Conservation (phyloP, 768 basidiomycete species). For the Rossbeevera mucosa region DNA sequence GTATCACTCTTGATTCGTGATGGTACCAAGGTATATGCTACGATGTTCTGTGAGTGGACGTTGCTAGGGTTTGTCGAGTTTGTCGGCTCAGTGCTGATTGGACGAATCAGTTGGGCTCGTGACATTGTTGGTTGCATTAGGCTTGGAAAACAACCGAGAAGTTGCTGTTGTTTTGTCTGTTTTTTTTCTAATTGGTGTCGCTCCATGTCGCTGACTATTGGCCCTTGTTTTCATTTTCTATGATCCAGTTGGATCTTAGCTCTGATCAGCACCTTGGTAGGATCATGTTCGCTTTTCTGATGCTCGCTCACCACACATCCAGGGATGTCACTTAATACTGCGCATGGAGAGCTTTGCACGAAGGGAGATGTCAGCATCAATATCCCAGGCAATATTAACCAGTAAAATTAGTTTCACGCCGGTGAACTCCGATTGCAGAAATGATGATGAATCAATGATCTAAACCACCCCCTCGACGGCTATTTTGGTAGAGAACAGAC, state of each 20-base stretch:
- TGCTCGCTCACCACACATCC: not conserved
- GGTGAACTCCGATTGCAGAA: not conserved
- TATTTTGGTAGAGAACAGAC: not conserved
- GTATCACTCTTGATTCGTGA: constrained; percentile 21
- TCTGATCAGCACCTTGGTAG: constrained; percentile 12
- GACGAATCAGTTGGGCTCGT: not conserved
- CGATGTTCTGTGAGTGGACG: constrained; percentile 6
- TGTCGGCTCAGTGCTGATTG: not conserved
- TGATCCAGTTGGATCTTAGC: constrained; percentile 13
- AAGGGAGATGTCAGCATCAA: not conserved
- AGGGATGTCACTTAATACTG: constrained; percentile 26
- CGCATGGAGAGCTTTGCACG: constrained; percentile 21
- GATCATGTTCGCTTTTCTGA: not conserved
- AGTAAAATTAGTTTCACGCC: constrained; percentile 5
- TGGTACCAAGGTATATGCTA: constrained; percentile 8
- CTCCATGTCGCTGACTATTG: constrained; percentile 2
- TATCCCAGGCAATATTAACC: constrained; percentile 5
- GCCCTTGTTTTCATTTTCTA: not conserved
- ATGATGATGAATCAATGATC: no score
- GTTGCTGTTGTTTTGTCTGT: constrained; percentile 12
- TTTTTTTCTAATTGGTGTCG: not conserved
- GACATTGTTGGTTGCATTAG: not conserved
- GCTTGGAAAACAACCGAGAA: not conserved
- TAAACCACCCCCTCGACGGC: not conserved
- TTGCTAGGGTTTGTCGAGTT: not conserved